Base-by-base conservation (phyloP, 331 rosid species). In the Pyrus hybrid region DNA sequence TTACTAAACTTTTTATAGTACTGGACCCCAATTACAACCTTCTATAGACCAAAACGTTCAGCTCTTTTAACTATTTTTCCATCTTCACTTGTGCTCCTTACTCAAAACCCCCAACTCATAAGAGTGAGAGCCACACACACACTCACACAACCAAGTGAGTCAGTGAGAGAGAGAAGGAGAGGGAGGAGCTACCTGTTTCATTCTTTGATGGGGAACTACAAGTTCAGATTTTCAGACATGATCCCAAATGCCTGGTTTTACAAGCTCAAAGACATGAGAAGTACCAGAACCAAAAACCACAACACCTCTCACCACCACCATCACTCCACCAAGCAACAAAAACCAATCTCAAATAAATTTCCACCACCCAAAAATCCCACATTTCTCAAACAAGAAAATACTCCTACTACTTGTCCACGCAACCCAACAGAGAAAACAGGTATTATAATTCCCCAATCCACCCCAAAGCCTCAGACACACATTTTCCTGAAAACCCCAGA, bases 201-300 rank as follows among this genome's bases (percentile, higher is more conserved):
- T 77, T 71, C 67, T 76, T 37, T 85, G 88, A 92, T 93, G 96
- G 94, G 96, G 6, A 90, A 86, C 47, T 71, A 83, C 89, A 87
- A 79, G 89, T 87, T 92, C 85, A 86, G 76, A 77, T 83, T 89
- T 58, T 91, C 97, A 67, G 88, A 88, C 78, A 91, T 91, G 95
- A 81, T 93, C 53, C 94, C 96, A 85, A 86, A 89, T 87, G 92
- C 92, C 70, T 89, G 98, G 94, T 93, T 90, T 77, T 86, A 89
- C 85, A 87, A 89, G 85, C 96, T 93, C 78, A 91, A 82, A 81
- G 85, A 87, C 79, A 89, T 85, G 91, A 79, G 87, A 85, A 77
- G 86, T 83, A 77, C 86, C 83, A 86, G 86, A 85, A 77, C 88
- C 83, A 87, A 80, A 81, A 87, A 86, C 65, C 76, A 65, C 54